Evolutionary conservation across 257 asterid genomes (phyloP).

Genomic region (Scutellaria barbata): DNA sequence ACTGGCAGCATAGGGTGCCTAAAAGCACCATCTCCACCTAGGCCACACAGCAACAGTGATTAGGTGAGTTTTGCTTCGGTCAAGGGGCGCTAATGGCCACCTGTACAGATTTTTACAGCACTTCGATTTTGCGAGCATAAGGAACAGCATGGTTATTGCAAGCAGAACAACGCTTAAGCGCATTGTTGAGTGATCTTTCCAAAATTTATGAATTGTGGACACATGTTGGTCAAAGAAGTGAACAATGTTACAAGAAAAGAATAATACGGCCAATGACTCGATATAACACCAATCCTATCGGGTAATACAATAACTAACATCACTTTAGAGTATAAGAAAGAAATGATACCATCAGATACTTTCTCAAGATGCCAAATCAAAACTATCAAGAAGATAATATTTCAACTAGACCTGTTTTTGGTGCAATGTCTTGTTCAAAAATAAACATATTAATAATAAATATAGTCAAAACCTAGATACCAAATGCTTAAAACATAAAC

Average conservation of each 20-base stretch:
- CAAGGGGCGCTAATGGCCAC: neutral
- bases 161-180: constrained; percentile 22
- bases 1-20: neutral
- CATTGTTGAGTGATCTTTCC: constrained; percentile 5
- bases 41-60: neutral
- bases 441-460: neutral
- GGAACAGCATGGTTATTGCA: constrained; percentile 9
- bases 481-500: constrained; percentile 7
- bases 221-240: neutral
- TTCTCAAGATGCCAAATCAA: constrained; percentile 23
- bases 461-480: constrained; percentile 12
- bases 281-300: constrained; percentile 18
- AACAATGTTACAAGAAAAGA: neutral
- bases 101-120: neutral
- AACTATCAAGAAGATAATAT: constrained; percentile 15
- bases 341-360: constrained; percentile 8
- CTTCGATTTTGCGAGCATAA: neutral
- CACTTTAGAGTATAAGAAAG: neutral
- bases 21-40: neutral
- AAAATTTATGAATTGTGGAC: constrained; percentile 17
- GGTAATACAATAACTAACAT: constrained; percentile 13
- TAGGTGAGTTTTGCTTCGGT: neutral
- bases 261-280: neutral
- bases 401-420: neutral
- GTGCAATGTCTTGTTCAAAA: neutral